Conservation (phyloP, 1,139 yeast genomes). For the Pichia norvegensis region DNA sequence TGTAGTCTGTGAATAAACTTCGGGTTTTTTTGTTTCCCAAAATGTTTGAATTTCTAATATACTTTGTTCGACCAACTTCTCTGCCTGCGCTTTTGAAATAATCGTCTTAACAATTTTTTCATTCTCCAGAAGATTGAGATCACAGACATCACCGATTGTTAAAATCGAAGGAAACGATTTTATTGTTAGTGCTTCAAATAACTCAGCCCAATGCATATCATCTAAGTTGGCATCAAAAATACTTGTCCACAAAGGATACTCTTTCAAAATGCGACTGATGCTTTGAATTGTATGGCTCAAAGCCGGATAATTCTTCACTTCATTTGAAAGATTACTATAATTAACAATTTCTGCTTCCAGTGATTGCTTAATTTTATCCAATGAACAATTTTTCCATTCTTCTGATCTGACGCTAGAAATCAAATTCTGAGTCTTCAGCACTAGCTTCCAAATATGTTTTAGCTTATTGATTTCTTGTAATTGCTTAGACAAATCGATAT, state of each 20-base stretch:
- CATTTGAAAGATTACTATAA: not conserved
- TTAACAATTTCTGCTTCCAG: not conserved
- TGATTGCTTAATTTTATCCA: constrained; percentile 37
- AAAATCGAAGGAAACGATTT: constrained; percentile 22
- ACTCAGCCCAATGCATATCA: constrained; percentile 62
- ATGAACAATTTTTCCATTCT: constrained; percentile 47
- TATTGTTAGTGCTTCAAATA: constrained; percentile 31
- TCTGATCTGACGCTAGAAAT: constrained; percentile 39
- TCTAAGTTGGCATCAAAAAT: constrained; percentile 53
- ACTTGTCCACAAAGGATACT: constrained; percentile 37
- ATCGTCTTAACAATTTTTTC: constrained; percentile 41
- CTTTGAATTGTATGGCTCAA: constrained; percentile 50
- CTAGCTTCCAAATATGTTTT: constrained; percentile 57
- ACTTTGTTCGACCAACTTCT: constrained; percentile 55
- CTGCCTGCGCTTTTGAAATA: constrained; percentile 64
- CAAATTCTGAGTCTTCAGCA: constrained; percentile 35
- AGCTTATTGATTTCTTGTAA: constrained; percentile 51
- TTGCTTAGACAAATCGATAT: constrained; percentile 25
- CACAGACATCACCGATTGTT: constrained; percentile 50
- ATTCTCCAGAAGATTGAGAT: constrained; percentile 42
- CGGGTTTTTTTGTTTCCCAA: constrained; percentile 46
- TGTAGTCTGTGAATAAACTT: constrained; percentile 47
- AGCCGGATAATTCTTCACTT: constrained; percentile 60
- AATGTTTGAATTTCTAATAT: constrained; percentile 35
- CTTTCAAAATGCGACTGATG: constrained; percentile 37